Evolutionary conservation across 2,329 filamentous ascomycete genomes (phyloP), one percentile per base, ranked within the genome.

Genomic region (Aspergillus pseudoglaucus): DNA sequence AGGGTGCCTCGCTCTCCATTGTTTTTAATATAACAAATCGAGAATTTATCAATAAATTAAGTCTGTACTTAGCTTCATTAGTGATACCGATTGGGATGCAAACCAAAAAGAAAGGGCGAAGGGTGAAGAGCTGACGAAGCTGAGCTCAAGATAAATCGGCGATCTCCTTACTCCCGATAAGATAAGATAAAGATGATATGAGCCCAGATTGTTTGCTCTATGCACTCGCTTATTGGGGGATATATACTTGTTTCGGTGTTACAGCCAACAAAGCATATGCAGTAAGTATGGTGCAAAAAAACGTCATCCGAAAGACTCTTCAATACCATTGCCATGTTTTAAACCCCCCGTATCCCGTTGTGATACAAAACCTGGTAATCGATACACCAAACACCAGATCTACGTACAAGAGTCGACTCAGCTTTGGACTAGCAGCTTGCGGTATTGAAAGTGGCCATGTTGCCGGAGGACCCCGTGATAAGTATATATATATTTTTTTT

Each of bases 191-290:
- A 6, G 33, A 14, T 39, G 37, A 37, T 37, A 37, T 15, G 14
- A 37, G 33, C 33, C 33, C 9, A 30, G 25, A 30, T 30, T 12
- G 25, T 30, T 30, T 30, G 25, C 25, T 30, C n/a, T 17, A 35
- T 4, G 14, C 33, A 35, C n/a, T n/a, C 14, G 33, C 33, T 35
- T 35, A n/a, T 35, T 17, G 33, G 8, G 14, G 3, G 8, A 95
- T 95, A 41, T 40, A 40, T 41, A 17, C 7, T 14, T 14, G 10
- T 30, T 30, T 5, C 4, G 10, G 25, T 12, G 25, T 30, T 30
- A 30, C 25, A 30, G 25, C 25, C 25, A 30, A 30, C 25, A 10
- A 37, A 15, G n/a, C 33, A n/a, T 37, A 15, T 37, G 33, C 6
- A 37, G n/a, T 14, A 17, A 10, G 10, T 30, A 10, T 30, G 25